Base-by-base conservation (phyloP, 257 asterid genomes). In the Ophiorrhiza pumila region DNA sequence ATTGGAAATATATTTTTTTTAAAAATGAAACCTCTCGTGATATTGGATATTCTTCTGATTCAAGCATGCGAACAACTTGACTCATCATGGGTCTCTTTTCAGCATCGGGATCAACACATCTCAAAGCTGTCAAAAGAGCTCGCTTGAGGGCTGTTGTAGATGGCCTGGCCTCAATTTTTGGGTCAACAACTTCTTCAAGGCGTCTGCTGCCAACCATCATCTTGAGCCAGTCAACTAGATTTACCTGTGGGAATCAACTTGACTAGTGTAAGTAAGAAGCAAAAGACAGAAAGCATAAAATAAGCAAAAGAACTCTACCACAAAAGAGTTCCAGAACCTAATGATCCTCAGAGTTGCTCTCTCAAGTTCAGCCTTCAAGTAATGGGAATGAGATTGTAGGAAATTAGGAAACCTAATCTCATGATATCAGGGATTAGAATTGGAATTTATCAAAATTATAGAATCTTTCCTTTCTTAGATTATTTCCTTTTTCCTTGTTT, bases 151-250 rank as follows among this genome's bases (percentile, higher is more conserved):
- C 74, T 45, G 93, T 75, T 10, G 89, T 90, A 5, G 93, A 80
- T 59, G 97, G 97, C 78, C 83, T 85, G 0, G 47, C 77, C 71
- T 86, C 85, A 4, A 92, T 85, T 58, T 72, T 81, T 18, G 93
- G 93, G 76, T 92, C 98, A 2, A 92, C 88, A 45, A 92, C 96
- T 77, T 87, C 92, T 66, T 87, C 90, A 0, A 87, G 78, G 41
- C 88, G 82, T 72, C 73, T 87, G 76, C 80, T 84, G 68, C 88
- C 96, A 35, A 92, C 96, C 98, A 92, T 92, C 96, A 81, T 79
- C 82, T 92, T 92, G 13, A 92, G 88, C 98, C 98, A 92, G 66
- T 90, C 98, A 14, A 92, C 96, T 79, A 92, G 80, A 79, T 85
- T 90, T 34, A 88, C 90, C 97, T 91, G 88, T 71, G 37, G n/a